phyloP scores from a whole-genome alignment of 441 rosid species.

The Flueggea neowawraea region DNA sequence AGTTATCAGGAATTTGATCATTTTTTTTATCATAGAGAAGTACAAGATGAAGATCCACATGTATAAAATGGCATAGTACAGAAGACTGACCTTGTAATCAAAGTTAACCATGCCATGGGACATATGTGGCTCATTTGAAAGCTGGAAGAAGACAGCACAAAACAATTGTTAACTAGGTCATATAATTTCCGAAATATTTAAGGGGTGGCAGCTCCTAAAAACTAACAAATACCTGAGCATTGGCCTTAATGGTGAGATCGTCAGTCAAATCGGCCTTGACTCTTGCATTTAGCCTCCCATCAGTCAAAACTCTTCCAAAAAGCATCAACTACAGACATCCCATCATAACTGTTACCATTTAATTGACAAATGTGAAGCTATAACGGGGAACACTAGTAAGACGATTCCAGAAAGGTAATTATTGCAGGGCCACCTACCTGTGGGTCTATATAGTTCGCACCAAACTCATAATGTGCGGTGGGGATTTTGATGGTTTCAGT shows the following conservation, averaged over 20 bases:
- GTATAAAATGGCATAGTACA: constrained; percentile 2
- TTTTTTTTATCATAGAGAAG: too few species aligned
- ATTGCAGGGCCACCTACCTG: constrained; percentile 30
- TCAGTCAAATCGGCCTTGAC: constrained; percentile 85
- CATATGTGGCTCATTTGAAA: constrained; percentile 78
- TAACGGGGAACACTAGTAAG: neutral
- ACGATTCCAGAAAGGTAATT: constrained; percentile 5
- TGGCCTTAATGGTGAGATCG: constrained; percentile 66
- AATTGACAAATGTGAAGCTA: neutral
- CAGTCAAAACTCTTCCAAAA: constrained; percentile 83
- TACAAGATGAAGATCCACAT: neutral
- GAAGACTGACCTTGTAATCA: constrained; percentile 75
- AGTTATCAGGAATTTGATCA: too few species aligned
- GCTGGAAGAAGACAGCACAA: constrained; percentile 42
- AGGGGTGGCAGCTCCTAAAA: neutral
- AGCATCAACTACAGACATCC: constrained; percentile 64
- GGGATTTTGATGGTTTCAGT: constrained; percentile 82
- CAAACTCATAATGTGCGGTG: constrained; percentile 89
- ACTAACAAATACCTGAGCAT: constrained; percentile 65
- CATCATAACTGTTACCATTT: constrained; percentile 13
- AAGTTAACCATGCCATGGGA: constrained; percentile 88
- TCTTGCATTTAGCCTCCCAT: constrained; percentile 92
- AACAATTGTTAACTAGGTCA: neutral
- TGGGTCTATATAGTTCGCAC: constrained; percentile 82
- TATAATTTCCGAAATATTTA: neutral